Conservation (phyloP, 1,139 yeast species). For the Hanseniaspora uvarum region DNA sequence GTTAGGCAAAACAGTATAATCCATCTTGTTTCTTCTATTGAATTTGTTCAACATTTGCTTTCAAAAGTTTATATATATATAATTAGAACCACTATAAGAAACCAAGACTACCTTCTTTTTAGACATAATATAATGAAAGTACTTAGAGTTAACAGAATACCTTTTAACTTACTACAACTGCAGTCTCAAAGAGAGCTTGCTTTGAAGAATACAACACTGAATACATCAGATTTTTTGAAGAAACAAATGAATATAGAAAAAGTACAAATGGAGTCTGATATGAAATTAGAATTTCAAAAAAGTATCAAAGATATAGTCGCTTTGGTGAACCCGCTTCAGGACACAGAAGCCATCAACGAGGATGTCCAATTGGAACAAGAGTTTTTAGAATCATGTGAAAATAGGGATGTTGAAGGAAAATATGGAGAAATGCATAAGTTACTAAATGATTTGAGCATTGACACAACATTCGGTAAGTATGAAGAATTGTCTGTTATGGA, state of each 20-base stretch:
- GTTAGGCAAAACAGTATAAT: too few relatives aligned
- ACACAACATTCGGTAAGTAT: background rate
- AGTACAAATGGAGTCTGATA: constrained; percentile 16
- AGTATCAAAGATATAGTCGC: constrained; percentile 12
- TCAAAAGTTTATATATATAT: too few relatives aligned
- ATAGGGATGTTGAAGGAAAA: constrained; percentile 1
- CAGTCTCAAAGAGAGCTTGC: constrained; percentile 14
- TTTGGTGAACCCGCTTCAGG: constrained; percentile 11
- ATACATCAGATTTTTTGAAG: background rate
- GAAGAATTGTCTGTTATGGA: background rate
- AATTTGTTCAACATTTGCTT: too few relatives aligned
- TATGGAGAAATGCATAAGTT: constrained; percentile 6
- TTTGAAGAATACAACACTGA: background rate
- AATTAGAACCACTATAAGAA: too few relatives aligned
- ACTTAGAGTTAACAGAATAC: constrained; percentile 10
- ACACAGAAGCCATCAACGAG: constrained; percentile 4
- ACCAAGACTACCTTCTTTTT: too few relatives aligned
- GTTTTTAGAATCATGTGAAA: constrained; percentile 12
- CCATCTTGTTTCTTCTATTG: too few relatives aligned
- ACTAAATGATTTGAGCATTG: background rate
- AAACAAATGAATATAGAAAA: constrained; percentile 14
- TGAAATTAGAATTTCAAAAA: constrained; percentile 14
- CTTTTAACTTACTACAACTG: constrained; percentile 4
- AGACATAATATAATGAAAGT: background rate
- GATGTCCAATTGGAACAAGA: constrained; percentile 8